Base-by-base conservation (phyloP, 345 rosid genomes). In the Eucalyptus paniculata region DNA sequence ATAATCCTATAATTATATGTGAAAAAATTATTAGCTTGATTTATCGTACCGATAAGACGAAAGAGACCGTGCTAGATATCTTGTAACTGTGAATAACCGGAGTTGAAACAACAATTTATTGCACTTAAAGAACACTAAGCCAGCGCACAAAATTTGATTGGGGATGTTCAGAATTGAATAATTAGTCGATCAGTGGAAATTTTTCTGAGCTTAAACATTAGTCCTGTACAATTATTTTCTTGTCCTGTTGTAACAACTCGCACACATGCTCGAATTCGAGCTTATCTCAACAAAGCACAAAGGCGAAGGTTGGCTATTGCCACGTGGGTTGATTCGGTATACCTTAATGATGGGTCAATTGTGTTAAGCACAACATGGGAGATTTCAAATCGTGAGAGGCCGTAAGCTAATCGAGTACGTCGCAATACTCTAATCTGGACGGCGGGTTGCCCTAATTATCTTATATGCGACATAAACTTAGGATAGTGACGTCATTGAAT, bases 1-100 rank as follows among this genome's bases (percentile, higher is more conserved):
- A 40, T 11, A 13, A 12, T 30, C 7, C 28, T 9, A 6, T 12
- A 12, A 12, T 6, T 40, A 40, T 6, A 9, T 6, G 12, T 0
- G 8, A 21, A 77, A 10, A 10, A 40, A 6, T 77, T 9, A 11
- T 40, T 77, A 44, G 30, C 85, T 77, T 37, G 30, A 77, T 37
- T 40, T 77, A 4, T 77, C 6, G 1, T 12, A 26, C 7, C 47
- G 0, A 77, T 40, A 21, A 40, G 28, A 40, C 2, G 9, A 21
- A 77, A 12, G 4, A 77, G 28, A 40, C 13, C 1, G 1, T 77
- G 47, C 16, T 5, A 21, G 30, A 24, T 40, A 77, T 77, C 9
- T 23, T 40, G 30, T 12, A 11, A 77, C 6, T 40, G 17, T 26
- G 28, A 40, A 40, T 21, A 23, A 40, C 8, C 5, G 30, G 45